Conservation (phyloP, 2,329 filamentous ascomycete genomes). For the Byssothecium circinans region DNA sequence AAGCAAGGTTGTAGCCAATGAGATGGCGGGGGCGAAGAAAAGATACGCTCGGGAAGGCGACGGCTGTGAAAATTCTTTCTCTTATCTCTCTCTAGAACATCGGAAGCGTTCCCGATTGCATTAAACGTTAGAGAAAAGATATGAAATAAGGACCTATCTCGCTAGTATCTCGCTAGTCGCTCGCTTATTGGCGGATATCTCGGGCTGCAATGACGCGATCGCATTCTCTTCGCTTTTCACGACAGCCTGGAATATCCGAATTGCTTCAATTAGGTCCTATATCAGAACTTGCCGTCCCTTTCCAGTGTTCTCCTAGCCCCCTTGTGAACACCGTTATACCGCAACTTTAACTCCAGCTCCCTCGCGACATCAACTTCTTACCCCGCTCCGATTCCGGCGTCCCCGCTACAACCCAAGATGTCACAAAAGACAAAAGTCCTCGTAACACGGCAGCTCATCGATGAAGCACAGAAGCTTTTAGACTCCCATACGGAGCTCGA, state of each 20-base stretch:
- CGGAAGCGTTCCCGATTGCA: too few species aligned
- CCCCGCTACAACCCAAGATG: constrained; percentile 17
- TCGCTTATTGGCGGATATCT: constrained; percentile 24
- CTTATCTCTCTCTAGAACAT: too few species aligned
- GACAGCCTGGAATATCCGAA: not conserved
- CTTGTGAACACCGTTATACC: not conserved
- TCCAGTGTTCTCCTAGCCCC: not conserved
- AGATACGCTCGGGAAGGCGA: too few species aligned
- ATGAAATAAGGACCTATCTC: too few species aligned
- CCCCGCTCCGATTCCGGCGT: too few species aligned
- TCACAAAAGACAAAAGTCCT: constrained; percentile 28
- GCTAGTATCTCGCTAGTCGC: too few species aligned
- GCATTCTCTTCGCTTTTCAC: not conserved
- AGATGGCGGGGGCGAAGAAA: too few species aligned
- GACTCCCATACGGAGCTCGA: constrained; percentile 24
- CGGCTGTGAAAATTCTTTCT: too few species aligned
- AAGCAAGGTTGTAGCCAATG: too few species aligned
- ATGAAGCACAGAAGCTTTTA: constrained; percentile 24
- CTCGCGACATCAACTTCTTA: too few species aligned
- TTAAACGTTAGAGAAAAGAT: too few species aligned
- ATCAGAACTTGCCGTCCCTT: not conserved
- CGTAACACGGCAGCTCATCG: constrained; percentile 30
- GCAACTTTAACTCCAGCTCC: too few species aligned
- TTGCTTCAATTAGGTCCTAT: not conserved
- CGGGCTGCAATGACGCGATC: constrained; percentile 15